Base-by-base conservation (phyloP, 2,329 filamentous ascomycete genomes). In the Juglanconis juglandina region DNA sequence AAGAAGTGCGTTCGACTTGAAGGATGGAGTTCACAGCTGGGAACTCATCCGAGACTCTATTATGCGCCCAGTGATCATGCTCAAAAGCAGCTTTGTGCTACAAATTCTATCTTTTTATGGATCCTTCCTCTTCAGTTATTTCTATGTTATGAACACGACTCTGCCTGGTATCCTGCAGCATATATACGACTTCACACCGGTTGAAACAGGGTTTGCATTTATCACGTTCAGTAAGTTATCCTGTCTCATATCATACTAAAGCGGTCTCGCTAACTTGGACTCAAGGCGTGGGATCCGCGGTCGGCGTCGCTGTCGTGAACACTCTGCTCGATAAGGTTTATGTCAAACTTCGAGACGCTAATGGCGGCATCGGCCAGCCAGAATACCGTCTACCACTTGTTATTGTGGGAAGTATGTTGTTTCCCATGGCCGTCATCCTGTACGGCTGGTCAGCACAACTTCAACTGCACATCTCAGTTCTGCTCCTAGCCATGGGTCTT, bases 371-470 rank as follows among this genome's bases (percentile, higher is more conserved):
- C 9, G 81, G 77, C 5, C 73, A 72, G 6, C 82, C 84, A 1
- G 84, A 86, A 67, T 81, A 78, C 67, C 80, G 82, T 1, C 77
- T 87, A 1, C 83, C 83, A 0, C 70, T 86, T 0, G 66, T 75
- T 44, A 76, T 83, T n/a, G 34, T 79, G 30, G 79, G 81, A 8
- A 77, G 72, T 1, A 66, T 82, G 41, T 49, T 72, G 1, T 69
- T 85, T 10, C 82, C 83, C 1, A 37, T 81, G 3, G 68, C 75
- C 13, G 68, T 83, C 8, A 67, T 70, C 0, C 64, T 73, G 0
- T 85, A 84, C 64, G 83, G 83, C 52, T 85, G 82, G 82, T 70
- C 73, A 3, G 76, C 80, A 0, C 69, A 83, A 62, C 62, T 74
- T 4, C 71, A 61, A 0, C 70, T 80, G 3, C 77, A 79, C 0